phyloP scores from a whole-genome alignment of 495 filamentous ascomycete genomes.

The Talaromyces liani region DNA sequence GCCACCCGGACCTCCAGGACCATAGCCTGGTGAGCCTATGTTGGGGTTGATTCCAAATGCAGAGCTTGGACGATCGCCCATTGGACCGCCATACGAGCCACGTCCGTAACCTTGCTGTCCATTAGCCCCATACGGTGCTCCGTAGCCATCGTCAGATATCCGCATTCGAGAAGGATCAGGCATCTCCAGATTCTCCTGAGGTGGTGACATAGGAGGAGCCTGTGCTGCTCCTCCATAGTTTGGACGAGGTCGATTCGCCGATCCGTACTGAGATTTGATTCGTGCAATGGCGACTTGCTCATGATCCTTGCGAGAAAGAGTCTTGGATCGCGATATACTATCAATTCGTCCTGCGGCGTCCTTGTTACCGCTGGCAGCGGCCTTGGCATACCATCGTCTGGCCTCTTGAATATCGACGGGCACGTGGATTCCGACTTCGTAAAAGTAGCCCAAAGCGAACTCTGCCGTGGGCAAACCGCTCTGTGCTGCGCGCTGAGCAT shows the following conservation, averaged over 20 bases:
- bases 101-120: slow-evolving; percentile 12
- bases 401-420: slow-evolving; percentile 76
- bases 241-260: slow-evolving; percentile 56
- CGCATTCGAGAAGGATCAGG: slow-evolving; percentile 55
- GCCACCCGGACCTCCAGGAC: slow-evolving; percentile 18
- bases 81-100: slow-evolving; percentile 10
- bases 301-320: slow-evolving; percentile 82
- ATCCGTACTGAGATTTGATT: slow-evolving; percentile 90
- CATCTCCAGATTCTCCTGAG: slow-evolving; percentile 62
- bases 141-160: slow-evolving; percentile 33
- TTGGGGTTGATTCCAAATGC: slow-evolving; percentile 58
- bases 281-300: slow-evolving; percentile 82
- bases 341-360: slow-evolving; percentile 79
- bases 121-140: slow-evolving; percentile 22
- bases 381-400: slow-evolving; percentile 82
- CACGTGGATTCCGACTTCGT: slow-evolving; percentile 90
- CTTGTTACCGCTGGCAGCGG: slow-evolving; percentile 84
- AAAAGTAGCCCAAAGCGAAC: slow-evolving; percentile 96
- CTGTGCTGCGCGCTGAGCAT: slow-evolving; percentile 78
- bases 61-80: slow-evolving; percentile 49
- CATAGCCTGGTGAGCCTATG: slow-evolving; percentile 38
- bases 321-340: slow-evolving; percentile 77
- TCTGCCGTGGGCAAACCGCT: slow-evolving; percentile 81
- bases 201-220: slow-evolving; percentile 35
- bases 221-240: slow-evolving; percentile 45